Evolutionary conservation across 2,329 filamentous ascomycete genomes (phyloP).

Genomic region (Fonsecaea pedrosoi): DNA sequence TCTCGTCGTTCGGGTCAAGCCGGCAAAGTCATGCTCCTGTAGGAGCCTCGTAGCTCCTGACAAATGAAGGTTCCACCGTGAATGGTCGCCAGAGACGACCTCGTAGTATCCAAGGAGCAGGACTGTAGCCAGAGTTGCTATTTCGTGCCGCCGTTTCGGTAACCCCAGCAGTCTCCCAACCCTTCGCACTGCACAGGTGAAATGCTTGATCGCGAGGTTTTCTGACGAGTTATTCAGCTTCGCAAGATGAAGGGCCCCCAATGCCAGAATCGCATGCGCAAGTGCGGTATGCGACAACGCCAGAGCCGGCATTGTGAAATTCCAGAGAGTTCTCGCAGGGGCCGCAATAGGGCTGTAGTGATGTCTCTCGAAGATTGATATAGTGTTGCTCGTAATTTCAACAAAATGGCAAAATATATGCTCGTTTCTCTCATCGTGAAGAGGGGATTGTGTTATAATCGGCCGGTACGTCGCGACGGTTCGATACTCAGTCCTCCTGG

Average conservation of each 20-base stretch:
- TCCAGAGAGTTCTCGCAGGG: slow-evolving; percentile 66
- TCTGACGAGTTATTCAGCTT: slow-evolving; percentile 75
- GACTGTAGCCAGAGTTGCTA: slow-evolving; percentile 85
- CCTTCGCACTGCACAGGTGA: slow-evolving; percentile 81
- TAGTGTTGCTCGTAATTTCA: slow-evolving; percentile 80
- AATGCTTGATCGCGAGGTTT: slow-evolving; percentile 87
- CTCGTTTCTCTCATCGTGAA: slow-evolving; percentile 80
- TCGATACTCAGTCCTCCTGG: slow-evolving; percentile 19
- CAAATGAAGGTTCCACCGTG: slow-evolving; percentile 94
- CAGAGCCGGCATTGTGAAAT: slow-evolving; percentile 80
- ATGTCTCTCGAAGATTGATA: slow-evolving; percentile 86
- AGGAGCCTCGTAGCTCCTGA: slow-evolving; percentile 78
- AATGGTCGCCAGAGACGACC: slow-evolving; percentile 91
- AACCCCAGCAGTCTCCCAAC: slow-evolving; percentile 78
- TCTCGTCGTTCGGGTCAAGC: slow-evolving; percentile 74
- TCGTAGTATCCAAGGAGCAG: slow-evolving; percentile 90
- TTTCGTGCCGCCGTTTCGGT: slow-evolving; percentile 70
- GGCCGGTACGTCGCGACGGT: slow-evolving; percentile 27
- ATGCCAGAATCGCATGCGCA: slow-evolving; percentile 86
- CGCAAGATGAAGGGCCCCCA: slow-evolving; percentile 86
- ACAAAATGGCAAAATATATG: slow-evolving; percentile 92
- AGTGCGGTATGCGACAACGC: slow-evolving; percentile 85
- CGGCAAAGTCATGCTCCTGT: slow-evolving; percentile 77
- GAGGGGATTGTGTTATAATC: slow-evolving; percentile 65
- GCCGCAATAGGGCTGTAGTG: slow-evolving; percentile 66